phyloP scores from a whole-genome alignment of 441 rosid genomes.

The Capsella rubella region DNA sequence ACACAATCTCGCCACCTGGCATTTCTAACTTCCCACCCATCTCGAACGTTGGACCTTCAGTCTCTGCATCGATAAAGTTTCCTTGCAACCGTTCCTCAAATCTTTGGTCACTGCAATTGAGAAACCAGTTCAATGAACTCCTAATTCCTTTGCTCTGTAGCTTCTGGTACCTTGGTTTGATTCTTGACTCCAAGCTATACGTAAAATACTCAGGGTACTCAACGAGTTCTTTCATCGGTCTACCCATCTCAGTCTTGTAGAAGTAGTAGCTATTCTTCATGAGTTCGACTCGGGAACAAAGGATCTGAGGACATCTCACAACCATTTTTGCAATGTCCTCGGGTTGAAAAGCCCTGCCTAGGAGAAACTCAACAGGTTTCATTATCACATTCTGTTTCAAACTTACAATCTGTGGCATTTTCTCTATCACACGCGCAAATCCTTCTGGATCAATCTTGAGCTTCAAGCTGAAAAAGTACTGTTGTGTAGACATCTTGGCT shows the following conservation, averaged over 20 bases:
- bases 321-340: conserved; percentile 25
- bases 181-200: conserved; percentile 29
- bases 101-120: conserved; percentile 34
- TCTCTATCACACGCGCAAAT: conserved; percentile 24
- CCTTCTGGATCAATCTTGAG: conserved; percentile 29
- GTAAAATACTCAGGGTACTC: conserved; percentile 23
- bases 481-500: conserved; percentile 31
- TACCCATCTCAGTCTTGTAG: conserved; percentile 24
- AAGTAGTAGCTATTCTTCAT: conserved; percentile 33
- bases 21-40: conserved; percentile 23
- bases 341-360: conserved; percentile 49
- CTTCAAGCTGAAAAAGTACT: conserved; percentile 28
- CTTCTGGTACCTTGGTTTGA: conserved; percentile 44
- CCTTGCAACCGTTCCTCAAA: conserved; percentile 24
- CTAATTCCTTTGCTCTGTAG: conserved; percentile 42
- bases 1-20: conserved; percentile 18
- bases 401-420: conserved; percentile 52
- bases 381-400: conserved; percentile 43
- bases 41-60: conserved; percentile 16
- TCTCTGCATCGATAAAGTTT: conserved; percentile 21
- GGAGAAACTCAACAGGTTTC: conserved; percentile 52
- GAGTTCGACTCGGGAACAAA: conserved; percentile 26
- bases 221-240: conserved; percentile 30
- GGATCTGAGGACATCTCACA: conserved; percentile 32
- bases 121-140: conserved; percentile 26